phyloP scores from a whole-genome alignment of 495 filamentous ascomycete genomes.

The Hypomontagnella submonticulosa region DNA sequence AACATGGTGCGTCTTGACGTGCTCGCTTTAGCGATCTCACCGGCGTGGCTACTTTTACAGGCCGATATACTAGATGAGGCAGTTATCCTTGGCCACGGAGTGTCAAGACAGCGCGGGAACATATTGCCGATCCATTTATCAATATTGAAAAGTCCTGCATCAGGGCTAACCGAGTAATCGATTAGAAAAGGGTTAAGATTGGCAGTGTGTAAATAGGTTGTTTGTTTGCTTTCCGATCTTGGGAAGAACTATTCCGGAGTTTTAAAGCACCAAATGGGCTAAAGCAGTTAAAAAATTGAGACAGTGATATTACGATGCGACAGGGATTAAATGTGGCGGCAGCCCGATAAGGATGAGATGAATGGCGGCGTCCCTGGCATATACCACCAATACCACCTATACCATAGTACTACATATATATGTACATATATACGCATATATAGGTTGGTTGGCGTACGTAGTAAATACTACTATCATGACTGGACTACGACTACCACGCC shows the following conservation, averaged over 20 bases:
- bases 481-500: neutral
- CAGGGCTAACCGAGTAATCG: slow-evolving; percentile 19
- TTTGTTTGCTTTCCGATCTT: slow-evolving; percentile 35
- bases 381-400: too few relatives aligned
- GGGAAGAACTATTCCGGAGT: slow-evolving; percentile 33
- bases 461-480: slow-evolving; percentile 3
- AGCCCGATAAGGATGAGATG: slow-evolving; percentile 26
- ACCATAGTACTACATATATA: too few relatives aligned
- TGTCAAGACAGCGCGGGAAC: slow-evolving; percentile 21
- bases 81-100: slow-evolving; percentile 13
- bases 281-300: slow-evolving; percentile 35
- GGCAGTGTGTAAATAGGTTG: slow-evolving; percentile 23
- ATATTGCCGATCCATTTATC: slow-evolving; percentile 42
- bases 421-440: neutral
- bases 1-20: slow-evolving; percentile 22
- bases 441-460: slow-evolving; percentile 17
- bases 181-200: slow-evolving; percentile 35
- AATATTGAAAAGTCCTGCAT: slow-evolving; percentile 38
- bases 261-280: slow-evolving; percentile 29
- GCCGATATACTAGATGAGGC: slow-evolving; percentile 31
- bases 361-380: slow-evolving; percentile 38
- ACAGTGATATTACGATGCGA: slow-evolving; percentile 42
- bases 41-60: neutral
- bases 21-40: slow-evolving; percentile 22
- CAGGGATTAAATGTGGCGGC: slow-evolving; percentile 37